These are phyloP conservation scores for Camellia granthamiana DNA, from an alignment of 148 eudicot genomes.

Conservation along the genomic window DNA sequence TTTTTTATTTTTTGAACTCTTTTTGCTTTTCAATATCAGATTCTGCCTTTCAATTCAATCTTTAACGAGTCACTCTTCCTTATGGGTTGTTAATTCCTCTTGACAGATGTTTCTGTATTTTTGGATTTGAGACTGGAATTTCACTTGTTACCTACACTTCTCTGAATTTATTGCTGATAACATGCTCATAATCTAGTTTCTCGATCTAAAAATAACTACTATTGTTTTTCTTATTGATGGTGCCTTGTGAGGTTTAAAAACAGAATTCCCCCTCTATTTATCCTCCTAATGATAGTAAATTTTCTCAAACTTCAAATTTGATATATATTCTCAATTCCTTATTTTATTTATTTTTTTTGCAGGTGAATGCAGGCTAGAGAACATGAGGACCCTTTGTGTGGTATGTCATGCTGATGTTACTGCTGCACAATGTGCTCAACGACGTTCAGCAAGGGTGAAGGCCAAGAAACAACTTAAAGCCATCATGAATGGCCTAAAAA, in stretches of 20 bases:
- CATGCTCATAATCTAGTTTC: neutral
- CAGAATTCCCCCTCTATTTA: neutral
- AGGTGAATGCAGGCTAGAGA: constrained; percentile 94
- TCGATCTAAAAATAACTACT: neutral
- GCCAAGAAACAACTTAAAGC: constrained; percentile 56
- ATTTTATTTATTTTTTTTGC: constrained; percentile 11
- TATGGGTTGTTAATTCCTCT: neutral
- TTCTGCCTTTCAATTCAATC: neutral
- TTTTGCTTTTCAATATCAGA: neutral
- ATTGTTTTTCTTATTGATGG: neutral
- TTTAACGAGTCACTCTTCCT: constrained; percentile 9
- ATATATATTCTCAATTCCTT: neutral
- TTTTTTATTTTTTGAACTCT: neutral
- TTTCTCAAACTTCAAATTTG: neutral
- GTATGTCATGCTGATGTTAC: constrained; percentile 95
- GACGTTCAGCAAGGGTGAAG: constrained; percentile 44
- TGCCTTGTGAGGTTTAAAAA: neutral
- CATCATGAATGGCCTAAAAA: constrained; percentile 30
- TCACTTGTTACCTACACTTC: neutral
- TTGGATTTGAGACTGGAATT: neutral
- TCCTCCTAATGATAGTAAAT: neutral
- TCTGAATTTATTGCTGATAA: neutral
- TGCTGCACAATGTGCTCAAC: constrained; percentile 65
- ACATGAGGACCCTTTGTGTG: constrained; percentile 92
- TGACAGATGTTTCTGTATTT: neutral